phyloP scores from a whole-genome alignment of 73 alveolate species.

The Effrenium voratum region DNA sequence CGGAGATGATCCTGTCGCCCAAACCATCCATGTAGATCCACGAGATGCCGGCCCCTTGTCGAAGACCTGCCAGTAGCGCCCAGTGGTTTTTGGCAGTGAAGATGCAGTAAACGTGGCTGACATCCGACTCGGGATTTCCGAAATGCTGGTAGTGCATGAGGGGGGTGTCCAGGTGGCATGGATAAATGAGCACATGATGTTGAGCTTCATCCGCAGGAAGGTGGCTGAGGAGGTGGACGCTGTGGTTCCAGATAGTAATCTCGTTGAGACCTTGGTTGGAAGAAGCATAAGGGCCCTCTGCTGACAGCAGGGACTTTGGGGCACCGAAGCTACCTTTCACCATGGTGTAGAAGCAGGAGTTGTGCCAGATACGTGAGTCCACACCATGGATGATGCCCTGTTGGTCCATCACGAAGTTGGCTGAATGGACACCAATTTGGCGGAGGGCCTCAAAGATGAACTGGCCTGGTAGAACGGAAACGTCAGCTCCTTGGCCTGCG shows the following conservation, averaged over 20 bases:
- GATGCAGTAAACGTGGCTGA: neutral
- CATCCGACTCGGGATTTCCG: neutral
- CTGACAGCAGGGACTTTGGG: neutral
- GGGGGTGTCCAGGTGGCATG: neutral
- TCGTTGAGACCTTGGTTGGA: neutral
- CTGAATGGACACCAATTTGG: neutral
- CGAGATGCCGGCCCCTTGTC: neutral
- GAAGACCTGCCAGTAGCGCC: neutral
- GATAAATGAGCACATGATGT: neutral
- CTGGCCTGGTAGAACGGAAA: neutral
- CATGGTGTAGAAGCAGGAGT: neutral
- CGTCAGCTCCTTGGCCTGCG: neutral
- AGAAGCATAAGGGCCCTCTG: neutral
- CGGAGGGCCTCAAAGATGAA: neutral
- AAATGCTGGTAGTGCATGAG: neutral
- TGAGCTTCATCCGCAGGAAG: neutral
- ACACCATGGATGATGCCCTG: neutral
- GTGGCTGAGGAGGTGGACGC: too few species aligned
- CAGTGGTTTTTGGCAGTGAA: neutral
- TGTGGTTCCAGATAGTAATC: neutral
- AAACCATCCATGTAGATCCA: neutral
- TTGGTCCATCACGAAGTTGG: neutral
- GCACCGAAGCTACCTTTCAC: neutral
- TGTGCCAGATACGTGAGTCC: neutral
- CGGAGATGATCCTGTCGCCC: neutral